phyloP scores from a whole-genome alignment of 2,329 filamentous ascomycete genomes.

The Lecanoromycetidae sp. region DNA sequence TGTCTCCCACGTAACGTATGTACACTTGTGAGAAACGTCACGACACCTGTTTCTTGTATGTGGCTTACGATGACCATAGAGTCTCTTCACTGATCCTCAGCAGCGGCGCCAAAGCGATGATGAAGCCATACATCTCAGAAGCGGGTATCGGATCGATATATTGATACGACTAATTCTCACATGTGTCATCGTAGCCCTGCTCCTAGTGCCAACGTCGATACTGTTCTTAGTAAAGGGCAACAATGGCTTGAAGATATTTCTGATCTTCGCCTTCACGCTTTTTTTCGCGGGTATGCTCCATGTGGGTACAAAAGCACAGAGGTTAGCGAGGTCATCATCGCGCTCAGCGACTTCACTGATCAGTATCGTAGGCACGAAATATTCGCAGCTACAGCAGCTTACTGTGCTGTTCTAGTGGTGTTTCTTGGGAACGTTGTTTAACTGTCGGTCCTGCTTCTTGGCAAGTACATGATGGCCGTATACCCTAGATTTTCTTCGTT shows the following conservation, averaged over 20 bases:
- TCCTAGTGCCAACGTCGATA: conserved; percentile 1
- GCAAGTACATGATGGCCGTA: too few species aligned
- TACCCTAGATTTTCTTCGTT: too few species aligned
- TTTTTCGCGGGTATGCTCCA: conserved; percentile 5
- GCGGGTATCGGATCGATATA: not conserved
- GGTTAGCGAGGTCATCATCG: not conserved
- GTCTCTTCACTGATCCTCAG: not conserved
- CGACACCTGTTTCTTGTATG: too few species aligned
- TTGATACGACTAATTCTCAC: not conserved
- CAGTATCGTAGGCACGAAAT: not conserved
- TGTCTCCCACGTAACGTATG: not conserved
- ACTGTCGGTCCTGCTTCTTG: too few species aligned
- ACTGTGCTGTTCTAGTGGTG: conserved; percentile 8
- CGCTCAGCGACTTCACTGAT: not conserved
- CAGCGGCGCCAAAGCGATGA: not conserved
- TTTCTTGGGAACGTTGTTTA: conserved; percentile 2
- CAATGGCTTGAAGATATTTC: not conserved
- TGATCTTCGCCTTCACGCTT: not conserved
- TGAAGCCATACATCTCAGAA: not conserved
- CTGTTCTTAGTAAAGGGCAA: conserved; percentile 4
- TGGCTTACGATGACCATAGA: not conserved
- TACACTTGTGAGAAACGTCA: not conserved
- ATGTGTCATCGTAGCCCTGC: conserved; percentile 1
- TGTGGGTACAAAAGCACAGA: not conserved
- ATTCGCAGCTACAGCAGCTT: conserved; percentile 13